Evolutionary conservation across 106 monocot genomes (phyloP).

Genomic region (Narthecium ossifragum): DNA sequence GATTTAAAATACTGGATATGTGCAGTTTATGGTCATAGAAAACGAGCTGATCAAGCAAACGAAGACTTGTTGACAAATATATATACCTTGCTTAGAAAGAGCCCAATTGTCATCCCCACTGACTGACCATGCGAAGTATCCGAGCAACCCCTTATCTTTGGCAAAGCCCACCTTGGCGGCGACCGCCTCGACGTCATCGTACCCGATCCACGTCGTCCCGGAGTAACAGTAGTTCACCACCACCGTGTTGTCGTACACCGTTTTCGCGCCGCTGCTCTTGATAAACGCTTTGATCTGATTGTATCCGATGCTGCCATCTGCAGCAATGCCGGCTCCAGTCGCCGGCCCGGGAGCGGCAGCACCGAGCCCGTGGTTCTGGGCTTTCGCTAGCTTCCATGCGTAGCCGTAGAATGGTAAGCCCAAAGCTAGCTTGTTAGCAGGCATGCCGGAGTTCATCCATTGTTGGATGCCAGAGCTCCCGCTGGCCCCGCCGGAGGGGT

Average conservation of each 20-base stretch:
- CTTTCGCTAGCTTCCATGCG: slow-evolving; percentile 11
- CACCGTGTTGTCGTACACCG: slow-evolving; percentile 3
- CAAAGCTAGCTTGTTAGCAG: not conserved
- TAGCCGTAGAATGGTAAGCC: slow-evolving; percentile 17
- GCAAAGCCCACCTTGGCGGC: slow-evolving; percentile 13
- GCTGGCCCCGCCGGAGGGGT: slow-evolving; percentile 9
- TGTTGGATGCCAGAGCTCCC: slow-evolving; percentile 1
- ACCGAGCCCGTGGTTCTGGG: slow-evolving; percentile 9
- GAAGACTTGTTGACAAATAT: too few relatives aligned
- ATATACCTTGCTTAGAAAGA: slow-evolving; percentile 9
- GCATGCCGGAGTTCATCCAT: slow-evolving; percentile 7
- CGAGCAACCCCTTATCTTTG: slow-evolving; percentile 4
- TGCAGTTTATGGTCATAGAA: too few relatives aligned
- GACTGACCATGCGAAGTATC: slow-evolving; percentile 20
- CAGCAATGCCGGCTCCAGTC: slow-evolving; percentile 3
- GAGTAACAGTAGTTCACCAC: slow-evolving; percentile 13
- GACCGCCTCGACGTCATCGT: slow-evolving; percentile 10
- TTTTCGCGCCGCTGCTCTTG: not conserved
- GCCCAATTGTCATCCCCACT: slow-evolving; percentile 6
- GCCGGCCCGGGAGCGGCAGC: slow-evolving; percentile 10
- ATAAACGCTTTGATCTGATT: slow-evolving; percentile 5
- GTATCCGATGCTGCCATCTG: slow-evolving; percentile 7
- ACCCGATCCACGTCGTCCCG: slow-evolving; percentile 23
- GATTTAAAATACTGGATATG: too few relatives aligned
- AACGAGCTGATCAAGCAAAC: too few relatives aligned